Base-by-base conservation (phyloP, 768 basidiomycete species). In the Leccinum broughii region DNA sequence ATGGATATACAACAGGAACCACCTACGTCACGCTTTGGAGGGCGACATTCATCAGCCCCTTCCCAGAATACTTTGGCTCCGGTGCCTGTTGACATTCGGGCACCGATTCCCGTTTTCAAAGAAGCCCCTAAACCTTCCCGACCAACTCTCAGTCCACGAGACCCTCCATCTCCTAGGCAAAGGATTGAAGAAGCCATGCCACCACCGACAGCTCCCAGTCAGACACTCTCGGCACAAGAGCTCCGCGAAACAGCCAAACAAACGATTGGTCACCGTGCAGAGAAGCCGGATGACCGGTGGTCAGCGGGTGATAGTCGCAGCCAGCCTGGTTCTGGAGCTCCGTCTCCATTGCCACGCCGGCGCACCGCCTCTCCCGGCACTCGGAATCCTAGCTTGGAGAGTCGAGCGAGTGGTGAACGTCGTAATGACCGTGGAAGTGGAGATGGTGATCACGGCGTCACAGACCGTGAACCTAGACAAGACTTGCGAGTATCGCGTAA, bases 161-260 rank as follows among this genome's bases (percentile, higher is more conserved):
- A 82, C 10, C 67, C 73, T 17, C 70, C 79, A 54, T 75, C 78
- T 9, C 79, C 81, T 35, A 78, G 77, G 46, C 77, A 76, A 54
- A 72, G 72, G 57, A 53, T 59, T 6, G 85, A 85, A 14, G 64
- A 79, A 1, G 55, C 46, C n/a, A 93, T 93, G 90, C 89, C 88
- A 13, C 92, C 92, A 4, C 92, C 92, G 17, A 80, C 77, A 26
- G 85, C 80, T 52, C 92, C 92, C 2, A 93, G 91, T 66, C 89
- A 92, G 66, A 92, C 90, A 0, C 75, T 78, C 6, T 89, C 88
- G 10, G 90, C 90, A 1, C 89, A 92, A 65, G 91, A 91, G 66
- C 79, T 92, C 15, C 82, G 92, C 54, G 89, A 90, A 69, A 91
- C 88, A 3, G 91, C 90, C 6, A 89, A 87, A 66, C 87, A 89